Conservation (phyloP, 345 rosid species). For the Ceriops decandra region DNA sequence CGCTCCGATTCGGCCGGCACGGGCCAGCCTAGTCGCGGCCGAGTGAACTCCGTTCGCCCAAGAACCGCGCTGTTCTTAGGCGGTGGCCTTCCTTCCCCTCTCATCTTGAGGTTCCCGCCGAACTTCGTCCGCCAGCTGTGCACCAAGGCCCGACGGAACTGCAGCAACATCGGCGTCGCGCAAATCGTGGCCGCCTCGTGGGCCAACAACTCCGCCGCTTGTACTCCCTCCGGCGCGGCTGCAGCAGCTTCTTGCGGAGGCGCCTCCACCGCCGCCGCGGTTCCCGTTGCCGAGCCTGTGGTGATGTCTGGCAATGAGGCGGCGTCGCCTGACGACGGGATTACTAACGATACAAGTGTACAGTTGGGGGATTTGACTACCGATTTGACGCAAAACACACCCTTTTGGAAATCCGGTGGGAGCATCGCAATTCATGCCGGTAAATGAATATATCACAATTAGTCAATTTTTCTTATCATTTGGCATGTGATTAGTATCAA, state of each 20-base stretch:
- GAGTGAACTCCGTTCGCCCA: conserved; percentile 15
- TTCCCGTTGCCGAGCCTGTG: conserved; percentile 41
- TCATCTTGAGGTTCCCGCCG: conserved; percentile 84
- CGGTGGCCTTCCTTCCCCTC: conserved; percentile 51
- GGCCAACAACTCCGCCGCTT: conserved; percentile 57
- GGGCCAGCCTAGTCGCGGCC: conserved; percentile 20
- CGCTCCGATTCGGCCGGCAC: conserved; percentile 28
- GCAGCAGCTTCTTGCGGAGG: conserved; percentile 38
- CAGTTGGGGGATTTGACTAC: conserved; percentile 41
- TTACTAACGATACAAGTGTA: conserved; percentile 22
- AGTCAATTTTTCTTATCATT: too few relatives aligned
- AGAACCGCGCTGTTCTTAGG: conserved; percentile 10
- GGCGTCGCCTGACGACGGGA: conserved; percentile 25
- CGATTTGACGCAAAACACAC: conserved; percentile 22
- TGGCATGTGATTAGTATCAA: too few relatives aligned
- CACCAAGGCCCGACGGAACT: conserved; percentile 91
- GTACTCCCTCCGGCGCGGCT: conserved; percentile 50
- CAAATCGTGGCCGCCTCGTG: conserved; percentile 98
- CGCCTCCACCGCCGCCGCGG: conserved; percentile 40
- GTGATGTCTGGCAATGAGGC: conserved; percentile 31
- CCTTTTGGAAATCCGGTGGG: conserved; percentile 85
- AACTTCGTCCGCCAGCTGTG: conserved; percentile 97
- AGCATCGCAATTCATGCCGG: conserved; percentile 95
- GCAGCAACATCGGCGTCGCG: conserved; percentile 99
- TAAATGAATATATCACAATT: conserved; percentile 14